Percentiles rank a stretch among this genome's conserved stretches.
Evolutionary conservation across 257 asterid species (phyloP).

Genomic region (Solanum pinnatisectum): DNA sequence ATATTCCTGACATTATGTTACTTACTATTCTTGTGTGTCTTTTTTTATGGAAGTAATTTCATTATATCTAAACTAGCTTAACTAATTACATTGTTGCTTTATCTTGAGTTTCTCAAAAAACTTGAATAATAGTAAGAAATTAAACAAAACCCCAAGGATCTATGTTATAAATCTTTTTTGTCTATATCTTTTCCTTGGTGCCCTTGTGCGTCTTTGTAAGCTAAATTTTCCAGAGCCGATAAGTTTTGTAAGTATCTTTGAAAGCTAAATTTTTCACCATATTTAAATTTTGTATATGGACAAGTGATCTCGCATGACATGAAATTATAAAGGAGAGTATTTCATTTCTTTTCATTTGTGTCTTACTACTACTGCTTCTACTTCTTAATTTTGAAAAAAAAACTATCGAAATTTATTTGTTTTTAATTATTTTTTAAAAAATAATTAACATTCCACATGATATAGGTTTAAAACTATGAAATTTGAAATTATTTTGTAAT

Average conservation of each 20-base stretch:
- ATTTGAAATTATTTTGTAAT: background rate
- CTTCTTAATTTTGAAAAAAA: background rate
- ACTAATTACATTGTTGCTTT: background rate
- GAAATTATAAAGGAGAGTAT: background rate
- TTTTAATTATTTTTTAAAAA: no score
- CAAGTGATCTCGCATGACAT: background rate
- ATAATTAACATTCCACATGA: background rate
- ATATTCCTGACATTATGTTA: background rate
- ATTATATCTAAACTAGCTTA: no score
- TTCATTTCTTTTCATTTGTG: background rate
- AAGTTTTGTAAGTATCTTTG: background rate
- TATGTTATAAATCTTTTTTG: background rate
- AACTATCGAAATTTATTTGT: background rate
- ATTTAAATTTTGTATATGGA: background rate
- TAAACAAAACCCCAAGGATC: background rate
- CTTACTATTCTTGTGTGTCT: background rate
- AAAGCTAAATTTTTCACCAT: background rate
- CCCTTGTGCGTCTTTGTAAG: background rate
- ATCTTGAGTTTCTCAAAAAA: background rate
- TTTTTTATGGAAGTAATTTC: background rate
- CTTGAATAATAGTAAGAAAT: background rate
- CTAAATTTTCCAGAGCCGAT: background rate
- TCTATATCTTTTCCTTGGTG: background rate
- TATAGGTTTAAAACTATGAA: background rate
- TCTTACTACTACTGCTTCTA: background rate